These are phyloP conservation scores for Dalbergia oliveri DNA, from an alignment of 306 rosid genomes.

Conservation along the genomic window DNA sequence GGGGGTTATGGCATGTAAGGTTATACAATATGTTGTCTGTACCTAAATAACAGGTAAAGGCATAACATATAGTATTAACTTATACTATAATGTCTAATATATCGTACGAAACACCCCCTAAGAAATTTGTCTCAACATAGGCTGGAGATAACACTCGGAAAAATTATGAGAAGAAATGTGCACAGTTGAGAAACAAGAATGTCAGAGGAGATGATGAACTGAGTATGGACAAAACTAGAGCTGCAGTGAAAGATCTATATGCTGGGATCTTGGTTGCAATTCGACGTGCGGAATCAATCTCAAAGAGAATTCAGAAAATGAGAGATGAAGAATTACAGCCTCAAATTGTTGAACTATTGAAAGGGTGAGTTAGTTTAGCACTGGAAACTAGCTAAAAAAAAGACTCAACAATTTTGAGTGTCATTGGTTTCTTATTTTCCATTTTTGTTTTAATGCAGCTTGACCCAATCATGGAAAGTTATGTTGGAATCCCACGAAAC, in stretches of 20 bases:
- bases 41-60: too few species aligned
- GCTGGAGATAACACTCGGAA: conserved; percentile 86
- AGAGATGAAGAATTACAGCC: conserved; percentile 94
- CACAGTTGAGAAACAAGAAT: conserved; percentile 72
- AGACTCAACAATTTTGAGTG: conserved; percentile 38
- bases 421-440: conserved; percentile 47
- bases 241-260: conserved; percentile 80
- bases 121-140: conserved; percentile 52
- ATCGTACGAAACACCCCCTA: not conserved
- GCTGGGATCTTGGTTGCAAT: conserved; percentile 92
- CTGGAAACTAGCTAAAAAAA: conserved; percentile 39
- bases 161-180: conserved; percentile 81
- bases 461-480: conserved; percentile 78
- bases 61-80: too few species aligned
- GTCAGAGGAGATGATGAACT: conserved; percentile 73
- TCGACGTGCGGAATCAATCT: conserved; percentile 89
- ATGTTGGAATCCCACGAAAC: conserved; percentile 94
- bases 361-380: conserved; percentile 72
- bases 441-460: conserved; percentile 72
- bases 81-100: too few species aligned
- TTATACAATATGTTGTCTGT: too few species aligned
- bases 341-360: conserved; percentile 83
- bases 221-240: conserved; percentile 77
- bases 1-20: too few species aligned
- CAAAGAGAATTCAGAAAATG: conserved; percentile 79